Evolutionary conservation across 805 yeast species (phyloP).

Genomic region (Monosporozyma unispora): DNA sequence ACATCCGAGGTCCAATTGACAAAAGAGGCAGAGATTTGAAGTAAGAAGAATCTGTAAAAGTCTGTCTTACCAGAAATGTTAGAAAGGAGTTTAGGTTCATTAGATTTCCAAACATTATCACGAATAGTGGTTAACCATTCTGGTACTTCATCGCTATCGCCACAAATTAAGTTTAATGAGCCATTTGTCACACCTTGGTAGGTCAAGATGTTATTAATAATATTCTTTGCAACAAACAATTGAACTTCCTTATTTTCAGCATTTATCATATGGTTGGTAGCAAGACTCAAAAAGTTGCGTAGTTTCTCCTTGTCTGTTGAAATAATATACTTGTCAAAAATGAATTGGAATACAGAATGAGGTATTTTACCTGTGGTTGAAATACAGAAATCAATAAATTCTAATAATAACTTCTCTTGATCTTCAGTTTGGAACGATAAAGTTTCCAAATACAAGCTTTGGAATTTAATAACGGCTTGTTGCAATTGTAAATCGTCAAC

Average conservation of each 20-base stretch:
- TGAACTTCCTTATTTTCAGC: slow-evolving; percentile 44
- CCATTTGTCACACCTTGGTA: slow-evolving; percentile 48
- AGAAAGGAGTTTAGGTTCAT: slow-evolving; percentile 38
- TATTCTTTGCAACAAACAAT: slow-evolving; percentile 49
- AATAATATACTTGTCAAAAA: slow-evolving; percentile 48
- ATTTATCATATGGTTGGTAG: slow-evolving; percentile 43
- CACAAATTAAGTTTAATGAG: slow-evolving; percentile 38
- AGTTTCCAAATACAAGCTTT: slow-evolving; percentile 36
- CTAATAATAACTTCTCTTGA: slow-evolving; percentile 27
- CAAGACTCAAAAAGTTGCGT: slow-evolving; percentile 41
- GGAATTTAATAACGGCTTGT: slow-evolving; percentile 59
- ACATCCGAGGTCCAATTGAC: slow-evolving; percentile 57
- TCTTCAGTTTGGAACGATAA: slow-evolving; percentile 31
- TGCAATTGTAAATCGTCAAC: slow-evolving; percentile 55
- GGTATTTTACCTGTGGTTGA: slow-evolving; percentile 21
- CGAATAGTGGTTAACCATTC: slow-evolving; percentile 61
- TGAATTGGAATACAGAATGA: slow-evolving; percentile 43
- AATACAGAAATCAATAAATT: slow-evolving; percentile 34
- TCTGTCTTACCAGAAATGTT: slow-evolving; percentile 64
- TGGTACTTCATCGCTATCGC: slow-evolving; percentile 21
- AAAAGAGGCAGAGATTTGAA: slow-evolving; percentile 72
- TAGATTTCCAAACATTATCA: slow-evolving; percentile 62
- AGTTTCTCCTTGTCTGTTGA: slow-evolving; percentile 40
- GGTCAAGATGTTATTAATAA: slow-evolving; percentile 58
- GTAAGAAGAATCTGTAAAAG: slow-evolving; percentile 60